Base-by-base conservation (phyloP, 805 yeast genomes). In the Nakazawaea ishiwadae region DNA sequence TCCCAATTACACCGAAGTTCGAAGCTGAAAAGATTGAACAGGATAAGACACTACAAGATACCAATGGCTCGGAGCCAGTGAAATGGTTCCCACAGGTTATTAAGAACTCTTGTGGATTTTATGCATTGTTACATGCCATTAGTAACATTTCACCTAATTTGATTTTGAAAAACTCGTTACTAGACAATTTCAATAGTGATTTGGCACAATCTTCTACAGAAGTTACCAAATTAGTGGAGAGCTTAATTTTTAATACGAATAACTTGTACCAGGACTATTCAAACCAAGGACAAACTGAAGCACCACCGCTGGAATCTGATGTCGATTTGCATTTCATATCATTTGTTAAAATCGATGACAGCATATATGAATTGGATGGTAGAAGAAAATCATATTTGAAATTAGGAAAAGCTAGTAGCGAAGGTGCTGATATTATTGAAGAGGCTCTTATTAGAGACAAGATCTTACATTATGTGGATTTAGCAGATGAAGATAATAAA, bases 91-190 rank as follows among this genome's bases (percentile, higher is more conserved):
- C 77, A 50, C 99, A 91, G 54, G 79, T 89, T 1, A 77, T 93
- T 14, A 77, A 75, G 47, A 91, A 91, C 57, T 95, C 95, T 0
- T 91, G 99, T 65, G 99, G 99, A 4, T 72, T 95, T 24, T 87
- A 84, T 60, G 98, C 96, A 0, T 59, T 93, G 35, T 63, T 91
- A 17, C 97, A 91, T 52, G 48, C 65, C 1, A 52, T 75, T 28
- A 49, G 68, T 24, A 76, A 76, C 49, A 50, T 76, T 35, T 74
- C 79, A 1, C 44, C 52, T 4, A 75, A 71, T 18, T 58, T 74
- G 24, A 59, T 74, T 7, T 60, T 74, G 14, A 51, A 62, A 7
- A 65, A 69, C 39, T 58, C 65, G 3, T 48, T 51, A 18, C 20
- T 58, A 5, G 38, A 51, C 20, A 46, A 51, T 4, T 61, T 63